A percentile compares a stretch with the other conserved stretches of the same genome.
These are phyloP conservation scores for Aspergillus versicolor DNA, from an alignment of 2,329 filamentous ascomycete species.

Conservation along the genomic window DNA sequence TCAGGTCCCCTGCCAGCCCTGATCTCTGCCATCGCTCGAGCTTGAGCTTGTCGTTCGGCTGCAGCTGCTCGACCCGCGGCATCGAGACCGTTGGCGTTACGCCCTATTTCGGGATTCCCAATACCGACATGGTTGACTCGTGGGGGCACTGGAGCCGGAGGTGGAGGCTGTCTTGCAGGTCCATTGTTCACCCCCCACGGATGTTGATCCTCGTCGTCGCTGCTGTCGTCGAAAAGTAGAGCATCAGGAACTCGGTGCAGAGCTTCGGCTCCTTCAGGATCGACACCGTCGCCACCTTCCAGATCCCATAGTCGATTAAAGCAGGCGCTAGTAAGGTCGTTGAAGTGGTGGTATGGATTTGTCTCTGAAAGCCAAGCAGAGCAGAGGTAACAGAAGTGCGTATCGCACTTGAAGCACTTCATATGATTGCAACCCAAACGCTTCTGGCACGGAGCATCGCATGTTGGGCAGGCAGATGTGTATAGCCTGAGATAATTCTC, in stretches of 20 bases:
- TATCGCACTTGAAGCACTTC: constrained; percentile 84
- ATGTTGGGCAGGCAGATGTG: constrained; percentile 87
- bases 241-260: constrained; percentile 41
- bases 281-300: constrained; percentile 70
- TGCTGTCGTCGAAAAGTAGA: constrained; percentile 38
- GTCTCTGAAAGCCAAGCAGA: constrained; percentile 76
- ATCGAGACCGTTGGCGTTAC: constrained; percentile 26
- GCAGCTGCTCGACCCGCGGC: constrained; percentile 38
- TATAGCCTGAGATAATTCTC: constrained; percentile 78
- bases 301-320: constrained; percentile 89
- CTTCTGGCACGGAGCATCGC: constrained; percentile 81
- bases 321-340: constrained; percentile 67
- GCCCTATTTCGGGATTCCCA: constrained; percentile 28
- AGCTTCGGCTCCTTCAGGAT: constrained; percentile 42
- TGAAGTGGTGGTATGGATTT: constrained; percentile 90
- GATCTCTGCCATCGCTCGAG: constrained; percentile 39
- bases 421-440: constrained; percentile 95
- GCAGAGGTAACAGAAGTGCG: constrained; percentile 95
- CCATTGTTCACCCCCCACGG: constrained; percentile 29
- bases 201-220: constrained; percentile 29
- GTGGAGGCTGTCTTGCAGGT: constrained; percentile 33
- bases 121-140: constrained; percentile 30
- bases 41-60: constrained; percentile 39
- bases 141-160: constrained; percentile 42
- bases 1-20: constrained; percentile 26